Conservation (phyloP, 2,329 filamentous ascomycete species). For the Hymenoscyphus fraxineus region DNA sequence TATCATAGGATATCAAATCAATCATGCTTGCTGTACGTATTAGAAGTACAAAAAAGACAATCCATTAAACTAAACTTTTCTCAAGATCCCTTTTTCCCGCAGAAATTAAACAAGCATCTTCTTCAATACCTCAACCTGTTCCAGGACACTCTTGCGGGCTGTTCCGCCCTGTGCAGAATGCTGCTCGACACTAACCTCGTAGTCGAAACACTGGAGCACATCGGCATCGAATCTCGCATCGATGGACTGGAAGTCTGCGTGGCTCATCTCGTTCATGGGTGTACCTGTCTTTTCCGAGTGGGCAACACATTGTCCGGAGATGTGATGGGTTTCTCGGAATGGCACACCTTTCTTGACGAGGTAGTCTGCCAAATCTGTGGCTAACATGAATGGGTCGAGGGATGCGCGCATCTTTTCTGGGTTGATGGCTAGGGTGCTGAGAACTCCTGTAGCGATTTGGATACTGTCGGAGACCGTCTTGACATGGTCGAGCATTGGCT, state of each 20-base stretch:
- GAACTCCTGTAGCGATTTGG: constrained; percentile 76
- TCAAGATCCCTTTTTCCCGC: not conserved
- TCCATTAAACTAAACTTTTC: not conserved
- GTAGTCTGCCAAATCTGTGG: constrained; percentile 61
- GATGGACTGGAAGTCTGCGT: constrained; percentile 64
- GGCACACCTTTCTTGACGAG: constrained; percentile 65
- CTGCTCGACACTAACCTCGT: constrained; percentile 78
- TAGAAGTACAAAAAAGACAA: not conserved
- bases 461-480: constrained; percentile 79
- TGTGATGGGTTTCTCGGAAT: constrained; percentile 78
- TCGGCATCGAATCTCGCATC: constrained; percentile 69
- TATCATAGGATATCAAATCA: not conserved
- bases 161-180: constrained; percentile 74
- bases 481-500: constrained; percentile 80
- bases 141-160: constrained; percentile 62
- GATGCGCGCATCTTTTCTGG: constrained; percentile 76
- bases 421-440: constrained; percentile 66
- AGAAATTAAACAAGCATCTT: constrained; percentile 25
- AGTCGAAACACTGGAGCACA: constrained; percentile 69
- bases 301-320: constrained; percentile 69
- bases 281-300: constrained; percentile 62
- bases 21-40: not conserved
- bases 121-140: constrained; percentile 56
- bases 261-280: constrained; percentile 66
- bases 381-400: constrained; percentile 76